Base-by-base conservation (phyloP, 2,329 filamentous ascomycete genomes). In the Phyllosticta capitalensis region DNA sequence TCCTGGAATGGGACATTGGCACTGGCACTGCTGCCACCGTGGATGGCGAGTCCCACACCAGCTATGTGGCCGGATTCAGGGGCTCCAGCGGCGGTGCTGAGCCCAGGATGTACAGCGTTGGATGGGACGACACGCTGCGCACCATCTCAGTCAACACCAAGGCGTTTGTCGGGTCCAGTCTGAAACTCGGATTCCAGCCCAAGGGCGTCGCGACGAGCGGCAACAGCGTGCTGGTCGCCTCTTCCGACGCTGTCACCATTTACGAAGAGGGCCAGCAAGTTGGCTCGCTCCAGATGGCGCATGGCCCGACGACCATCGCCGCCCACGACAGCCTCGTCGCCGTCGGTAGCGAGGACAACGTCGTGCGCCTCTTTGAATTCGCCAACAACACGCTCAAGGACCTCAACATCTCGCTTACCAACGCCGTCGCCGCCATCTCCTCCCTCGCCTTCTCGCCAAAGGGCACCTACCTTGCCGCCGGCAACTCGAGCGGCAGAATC, bases 121-220 rank as follows among this genome's bases (percentile, higher is more conserved):
- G 87, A 63, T 99, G 92, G 94, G 94, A 99, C 69, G 94, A 99
- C 72, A 90, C 87, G 0, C 79, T 97, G 38, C 87, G 91, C 63
- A 87, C 83, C 51, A 81, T 95, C 38, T 91, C 95, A 64, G 81
- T 87, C 61, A 81, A 84, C 0, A 83, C 86, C 56, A 87, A 84
- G 67, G 89, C 86, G 0, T 96, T 95, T 71, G 80, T 86, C 5
- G 90, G 88, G 59, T 79, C 81, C 55, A 78, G 83, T 1, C 75
- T 81, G 30, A 86, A 88, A 68, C 81, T 95, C 20, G 79, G 83
- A 2, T 87, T 86, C 19, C 94, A 97, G 69, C 94, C 94, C 2
- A 92, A 88, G 73, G 88, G 86, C 45, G 76, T 92, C 6, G 78
- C 80, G 26, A 79, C 84, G 3, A 77, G 79, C 1, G 75, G 79